These are phyloP conservation scores for Flammula alnicola DNA, from an alignment of 1,284 basidiomycete species.

Conservation along the genomic window DNA sequence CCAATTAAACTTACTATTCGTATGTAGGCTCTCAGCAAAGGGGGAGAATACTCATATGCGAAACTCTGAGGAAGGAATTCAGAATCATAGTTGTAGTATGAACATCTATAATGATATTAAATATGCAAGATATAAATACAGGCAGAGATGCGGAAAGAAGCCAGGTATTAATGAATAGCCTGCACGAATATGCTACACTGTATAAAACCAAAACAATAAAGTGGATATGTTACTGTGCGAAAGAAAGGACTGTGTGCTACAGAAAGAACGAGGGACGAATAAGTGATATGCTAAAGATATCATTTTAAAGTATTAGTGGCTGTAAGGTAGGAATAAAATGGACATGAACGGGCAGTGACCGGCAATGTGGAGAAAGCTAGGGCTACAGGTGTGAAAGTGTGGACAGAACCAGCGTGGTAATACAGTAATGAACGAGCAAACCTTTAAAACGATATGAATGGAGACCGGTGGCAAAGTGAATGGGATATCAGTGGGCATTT, in stretches of 20 bases:
- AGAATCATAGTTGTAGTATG: no score
- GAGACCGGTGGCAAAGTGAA: constrained; percentile 4
- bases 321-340: background rate
- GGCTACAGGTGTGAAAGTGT: constrained; percentile 15
- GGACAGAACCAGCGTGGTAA: no score
- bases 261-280: background rate
- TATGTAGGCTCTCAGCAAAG: no score
- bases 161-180: constrained; percentile 6
- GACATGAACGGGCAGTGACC: background rate
- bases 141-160: background rate
- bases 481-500: constrained; percentile 24
- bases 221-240: constrained; percentile 3
- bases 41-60: constrained; percentile 8
- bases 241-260: constrained; percentile 10
- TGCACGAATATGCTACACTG: constrained; percentile 8
- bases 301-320: background rate
- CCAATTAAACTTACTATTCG: no score
- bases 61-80: no score
- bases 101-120: constrained; percentile 12
- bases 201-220: constrained; percentile 8
- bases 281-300: background rate
- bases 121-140: constrained; percentile 3
- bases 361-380: constrained; percentile 12
- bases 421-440: no score
- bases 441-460: constrained; percentile 6